phyloP scores from a whole-genome alignment of 306 rosid genomes.

The Vachellia collinsii region DNA sequence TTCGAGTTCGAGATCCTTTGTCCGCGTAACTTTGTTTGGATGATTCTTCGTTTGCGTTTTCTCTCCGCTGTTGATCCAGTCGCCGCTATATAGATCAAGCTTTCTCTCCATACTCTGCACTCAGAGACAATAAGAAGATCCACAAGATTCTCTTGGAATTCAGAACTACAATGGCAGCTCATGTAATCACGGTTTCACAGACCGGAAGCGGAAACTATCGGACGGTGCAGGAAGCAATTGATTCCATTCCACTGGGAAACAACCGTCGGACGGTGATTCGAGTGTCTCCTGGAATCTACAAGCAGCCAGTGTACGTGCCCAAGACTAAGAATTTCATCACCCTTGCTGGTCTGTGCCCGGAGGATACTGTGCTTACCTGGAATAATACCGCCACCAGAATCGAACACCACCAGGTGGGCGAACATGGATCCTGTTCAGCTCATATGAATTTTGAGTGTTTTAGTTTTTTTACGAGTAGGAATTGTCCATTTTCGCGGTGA shows the following conservation, averaged over 20 bases:
- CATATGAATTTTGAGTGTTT: slow-evolving; percentile 32
- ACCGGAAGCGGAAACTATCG: slow-evolving; percentile 69
- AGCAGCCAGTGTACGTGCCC: slow-evolving; percentile 77
- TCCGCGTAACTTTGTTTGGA: neutral
- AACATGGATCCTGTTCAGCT: slow-evolving; percentile 1
- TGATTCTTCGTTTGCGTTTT: neutral
- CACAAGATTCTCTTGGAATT: neutral
- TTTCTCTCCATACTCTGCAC: neutral
- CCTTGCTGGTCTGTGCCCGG: slow-evolving; percentile 60
- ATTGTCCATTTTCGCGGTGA: slow-evolving; percentile 18
- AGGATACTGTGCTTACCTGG: slow-evolving; percentile 79
- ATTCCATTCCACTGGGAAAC: slow-evolving; percentile 79
- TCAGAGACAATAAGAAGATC: neutral
- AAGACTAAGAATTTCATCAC: slow-evolving; percentile 89
- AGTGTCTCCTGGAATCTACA: slow-evolving; percentile 75
- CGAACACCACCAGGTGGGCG: slow-evolving; percentile 70
- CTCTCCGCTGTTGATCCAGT: slow-evolving; percentile 19
- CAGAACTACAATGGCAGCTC: slow-evolving; percentile 57
- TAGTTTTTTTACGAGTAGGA: neutral
- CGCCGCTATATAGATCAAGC: neutral
- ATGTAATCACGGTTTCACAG: slow-evolving; percentile 60
- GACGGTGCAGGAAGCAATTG: slow-evolving; percentile 86
- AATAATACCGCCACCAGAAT: slow-evolving; percentile 80
- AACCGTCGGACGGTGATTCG: slow-evolving; percentile 69
- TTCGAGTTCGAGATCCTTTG: neutral